phyloP scores from a whole-genome alignment of 441 rosid species.

The Corymbia citriodora region DNA sequence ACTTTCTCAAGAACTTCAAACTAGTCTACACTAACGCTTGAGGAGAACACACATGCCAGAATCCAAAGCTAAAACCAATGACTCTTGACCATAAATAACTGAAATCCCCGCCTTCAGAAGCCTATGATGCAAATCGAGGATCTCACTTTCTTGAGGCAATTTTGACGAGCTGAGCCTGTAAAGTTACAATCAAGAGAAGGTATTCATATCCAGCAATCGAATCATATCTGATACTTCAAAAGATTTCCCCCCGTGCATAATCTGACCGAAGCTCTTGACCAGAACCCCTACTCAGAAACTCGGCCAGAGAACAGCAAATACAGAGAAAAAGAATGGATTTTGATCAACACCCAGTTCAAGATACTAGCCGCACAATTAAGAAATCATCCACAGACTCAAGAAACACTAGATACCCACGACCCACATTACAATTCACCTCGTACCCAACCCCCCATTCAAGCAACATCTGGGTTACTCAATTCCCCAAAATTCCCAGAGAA shows the following conservation, averaged over 20 bases:
- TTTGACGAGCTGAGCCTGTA: background rate
- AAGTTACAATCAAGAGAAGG: background rate
- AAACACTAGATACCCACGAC: conserved; percentile 9
- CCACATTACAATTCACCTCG: conserved; percentile 10
- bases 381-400: conserved; percentile 13
- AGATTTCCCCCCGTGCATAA: background rate
- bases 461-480: background rate
- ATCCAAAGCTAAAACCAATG: background rate
- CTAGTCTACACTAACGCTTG: background rate
- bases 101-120: background rate
- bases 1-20: background rate
- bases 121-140: background rate
- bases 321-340: conserved; percentile 11
- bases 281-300: conserved; percentile 1
- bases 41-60: background rate
- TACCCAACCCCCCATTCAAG: background rate
- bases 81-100: background rate
- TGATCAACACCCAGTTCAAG: conserved; percentile 30
- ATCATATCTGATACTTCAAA: background rate
- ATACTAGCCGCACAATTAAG: conserved; percentile 5
- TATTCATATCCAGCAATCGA: background rate
- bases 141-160: background rate
- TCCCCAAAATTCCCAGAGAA: background rate
- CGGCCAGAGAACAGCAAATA: conserved; percentile 12
- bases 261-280: background rate